Base-by-base conservation (phyloP, 192 early-diverging fungal species). In the Lobosporangium transversale region DNA sequence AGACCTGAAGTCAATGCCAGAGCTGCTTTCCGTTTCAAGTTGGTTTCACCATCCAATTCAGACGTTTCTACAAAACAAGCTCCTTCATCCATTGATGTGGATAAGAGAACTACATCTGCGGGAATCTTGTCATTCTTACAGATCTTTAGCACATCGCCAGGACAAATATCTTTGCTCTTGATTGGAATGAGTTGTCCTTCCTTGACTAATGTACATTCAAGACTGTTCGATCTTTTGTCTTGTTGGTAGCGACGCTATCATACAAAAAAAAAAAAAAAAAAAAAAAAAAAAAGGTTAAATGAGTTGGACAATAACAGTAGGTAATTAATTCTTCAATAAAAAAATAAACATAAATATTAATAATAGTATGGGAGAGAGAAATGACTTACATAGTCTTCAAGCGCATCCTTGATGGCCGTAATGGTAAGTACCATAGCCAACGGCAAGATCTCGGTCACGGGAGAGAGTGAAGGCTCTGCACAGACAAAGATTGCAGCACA, bases 61-160 rank as follows among this genome's bases (percentile, higher is more conserved):
- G 91, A 93, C 48, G 97, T 98, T 82, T 98, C 97, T 53, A 97
- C 94, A 79, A 97, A 98, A 68, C 93, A 94, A 51, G 96, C 85
- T 27, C 93, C 95, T 64, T 98, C 95, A 18, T 95, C 95, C 80
- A 97, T 95, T 21, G 90, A 92, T 42, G 89, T 92, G 68, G 92
- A 92, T 4, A 98, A 64, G 7, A 98, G 56, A 44, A 98, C 85
- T 56, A 98, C 74, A 78, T 98, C 97, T 0, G 97, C 97, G 1
- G 95, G 94, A 71, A 98, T 93, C 43, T 91, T 91, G 58, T 94
- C 89, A 18, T 88, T 87, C 68, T 92, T 95, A 67, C 94, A 91
- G 20, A 98, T 84, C 18, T 94, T 84, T 32, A 96, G 84, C 58
- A 98, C 94, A 69, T 98, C 95, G 17, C 97, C 97, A 8, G 92